Evolutionary conservation across 2,329 filamentous ascomycete genomes (phyloP).

Genomic region (Dactylellina leptospora): DNA sequence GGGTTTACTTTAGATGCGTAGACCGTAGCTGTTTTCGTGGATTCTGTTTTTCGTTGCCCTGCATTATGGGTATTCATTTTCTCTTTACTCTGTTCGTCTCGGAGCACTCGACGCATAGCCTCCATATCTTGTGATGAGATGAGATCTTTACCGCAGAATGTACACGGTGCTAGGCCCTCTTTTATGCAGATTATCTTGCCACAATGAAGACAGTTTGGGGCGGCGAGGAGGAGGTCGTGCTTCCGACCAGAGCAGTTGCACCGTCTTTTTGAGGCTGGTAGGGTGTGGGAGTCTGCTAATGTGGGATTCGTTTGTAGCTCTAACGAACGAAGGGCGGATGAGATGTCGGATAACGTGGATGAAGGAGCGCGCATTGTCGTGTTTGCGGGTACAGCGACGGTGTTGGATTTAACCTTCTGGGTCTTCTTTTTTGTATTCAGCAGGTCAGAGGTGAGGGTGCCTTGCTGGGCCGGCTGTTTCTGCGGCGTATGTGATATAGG

Average conservation of each 20-base stretch:
- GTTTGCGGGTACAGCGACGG: conserved; percentile 71
- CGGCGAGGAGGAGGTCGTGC: conserved; percentile 87
- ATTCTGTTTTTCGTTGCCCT: conserved; percentile 68
- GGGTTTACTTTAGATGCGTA: conserved; percentile 56
- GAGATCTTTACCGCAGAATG: conserved; percentile 81
- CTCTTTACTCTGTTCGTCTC: conserved; percentile 85
- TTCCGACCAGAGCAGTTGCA: conserved; percentile 89
- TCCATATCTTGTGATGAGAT: conserved; percentile 78
- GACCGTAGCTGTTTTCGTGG: conserved; percentile 61
- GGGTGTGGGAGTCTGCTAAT: conserved; percentile 61
- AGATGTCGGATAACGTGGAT: conserved; percentile 74
- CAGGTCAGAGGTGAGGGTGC: conserved; percentile 81
- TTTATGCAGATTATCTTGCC: conserved; percentile 96
- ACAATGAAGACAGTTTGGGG: conserved; percentile 89
- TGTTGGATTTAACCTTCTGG: conserved; percentile 65
- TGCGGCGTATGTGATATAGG: conserved; percentile 58
- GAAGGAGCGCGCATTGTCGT: conserved; percentile 83
- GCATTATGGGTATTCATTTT: conserved; percentile 83
- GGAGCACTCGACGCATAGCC: conserved; percentile 82
- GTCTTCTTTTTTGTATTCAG: conserved; percentile 69
- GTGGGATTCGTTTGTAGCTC: conserved; percentile 92
- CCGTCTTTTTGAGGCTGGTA: conserved; percentile 65
- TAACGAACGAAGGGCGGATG: conserved; percentile 84
- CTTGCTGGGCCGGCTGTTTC: conserved; percentile 66
- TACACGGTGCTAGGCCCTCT: conserved; percentile 92